Percentiles rank a stretch among this genome's conserved stretches.
Conservation (phyloP, 139 green algal genomes). For the Coelastrella sp. region DNA sequence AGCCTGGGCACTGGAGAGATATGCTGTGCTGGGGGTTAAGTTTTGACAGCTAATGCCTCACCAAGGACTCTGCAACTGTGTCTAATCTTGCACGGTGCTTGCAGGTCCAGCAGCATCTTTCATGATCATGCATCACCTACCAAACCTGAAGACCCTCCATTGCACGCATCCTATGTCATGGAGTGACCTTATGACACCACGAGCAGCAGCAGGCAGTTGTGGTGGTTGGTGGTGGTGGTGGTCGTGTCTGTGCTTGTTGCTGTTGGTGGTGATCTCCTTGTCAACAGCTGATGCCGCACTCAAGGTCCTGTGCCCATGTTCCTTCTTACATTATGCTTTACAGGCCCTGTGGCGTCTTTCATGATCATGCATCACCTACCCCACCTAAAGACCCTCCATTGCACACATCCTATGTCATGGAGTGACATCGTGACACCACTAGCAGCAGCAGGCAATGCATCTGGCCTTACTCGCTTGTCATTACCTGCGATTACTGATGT, state of each 20-base stretch:
- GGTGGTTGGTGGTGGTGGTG: too few species aligned
- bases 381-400: not conserved
- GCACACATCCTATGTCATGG: not conserved
- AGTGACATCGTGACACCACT: not conserved
- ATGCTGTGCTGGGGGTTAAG: too few species aligned
- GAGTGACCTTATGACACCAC: too few species aligned
- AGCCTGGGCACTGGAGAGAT: not conserved
- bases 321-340: not conserved
- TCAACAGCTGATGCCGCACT: not conserved
- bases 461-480: slow-evolving; percentile 10
- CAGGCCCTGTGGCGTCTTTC: not conserved
- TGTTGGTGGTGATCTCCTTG: not conserved
- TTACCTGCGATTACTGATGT: slow-evolving; percentile 11
- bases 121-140: too few species aligned
- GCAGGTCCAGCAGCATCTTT: too few species aligned
- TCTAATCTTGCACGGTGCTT: too few species aligned
- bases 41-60: too few species aligned
- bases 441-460: not conserved
- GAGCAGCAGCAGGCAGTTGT: too few species aligned
- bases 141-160: too few species aligned
- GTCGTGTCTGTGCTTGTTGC: not conserved
- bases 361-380: slow-evolving; percentile 15
- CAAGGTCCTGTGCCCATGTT: not conserved
- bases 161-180: too few species aligned
- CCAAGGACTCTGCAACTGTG: too few species aligned